Base-by-base conservation (phyloP, 148 eudicot genomes). In the Rhododendron ferrugineum region DNA sequence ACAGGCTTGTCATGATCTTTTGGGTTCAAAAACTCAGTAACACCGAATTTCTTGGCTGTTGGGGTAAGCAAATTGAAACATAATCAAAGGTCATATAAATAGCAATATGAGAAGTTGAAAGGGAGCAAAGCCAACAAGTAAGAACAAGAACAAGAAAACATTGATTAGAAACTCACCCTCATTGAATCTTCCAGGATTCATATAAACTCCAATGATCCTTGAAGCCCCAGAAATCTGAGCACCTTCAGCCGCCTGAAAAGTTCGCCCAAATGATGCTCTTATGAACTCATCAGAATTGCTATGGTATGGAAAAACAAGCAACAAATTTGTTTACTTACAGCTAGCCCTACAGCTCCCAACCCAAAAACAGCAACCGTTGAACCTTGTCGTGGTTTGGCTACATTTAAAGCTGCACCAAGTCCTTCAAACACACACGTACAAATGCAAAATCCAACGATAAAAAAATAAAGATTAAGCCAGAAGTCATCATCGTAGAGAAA, bases 301-400 rank as follows among this genome's bases (percentile, higher is more conserved):
- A 58, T 5, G 6, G 15, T 8, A 11, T 54, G 22, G 28, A 34
- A 44, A 4, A 81, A 32, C 44, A 80, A 44, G 23, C 22, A 20
- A 56, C 23, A 34, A 81, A 23, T 1, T 4, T 7, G 6, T 26
- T 79, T 28, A 89, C 95, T 87, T 82, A 94, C 98, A 46, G 94
- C 96, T 52, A 94, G 94, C n/a, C n/a, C n/a, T n/a, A n/a, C n/a
- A n/a, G n/a, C n/a, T n/a, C n/a, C n/a, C n/a, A n/a, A n/a, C n/a
- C 98, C 98, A 23, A 94, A 94, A 60, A 94, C 54, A 74, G 95
- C 96, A 34, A 94, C 96, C 2, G 94, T 90, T 1, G 93, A 92
- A 8, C 98, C 98, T 89, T 90, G 92, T 58, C 82, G 85, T 14
- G 98, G 98, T 84, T 92, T 94, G 9, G 98, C 98, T 80, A 93